Percentiles rank a stretch among this genome's conserved stretches.
phyloP scores from a whole-genome alignment of 225 moss, liverwort and hornwort genomes.

The Thuidium tamariscinum region DNA sequence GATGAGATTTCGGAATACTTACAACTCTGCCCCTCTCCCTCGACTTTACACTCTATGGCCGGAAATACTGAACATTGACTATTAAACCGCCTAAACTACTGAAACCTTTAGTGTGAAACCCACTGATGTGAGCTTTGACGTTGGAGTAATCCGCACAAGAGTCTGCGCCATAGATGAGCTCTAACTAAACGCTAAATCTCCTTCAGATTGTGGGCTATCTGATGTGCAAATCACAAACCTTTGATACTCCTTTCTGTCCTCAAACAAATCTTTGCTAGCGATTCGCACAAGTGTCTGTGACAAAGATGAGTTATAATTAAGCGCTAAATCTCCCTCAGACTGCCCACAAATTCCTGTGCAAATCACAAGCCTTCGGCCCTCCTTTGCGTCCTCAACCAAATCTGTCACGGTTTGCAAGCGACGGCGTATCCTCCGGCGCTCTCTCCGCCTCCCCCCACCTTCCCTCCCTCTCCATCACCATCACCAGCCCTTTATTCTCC shows the following conservation, averaged over 20 bases:
- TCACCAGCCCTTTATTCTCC: slow-evolving; percentile 25
- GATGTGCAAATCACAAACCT: not conserved
- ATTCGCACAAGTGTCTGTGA: not conserved
- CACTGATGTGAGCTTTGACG: not conserved
- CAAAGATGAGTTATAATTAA: too few species aligned
- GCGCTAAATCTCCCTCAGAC: not conserved
- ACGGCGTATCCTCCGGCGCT: not conserved
- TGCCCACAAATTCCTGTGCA: not conserved
- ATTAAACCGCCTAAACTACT: not conserved
- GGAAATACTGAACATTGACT: not conserved
- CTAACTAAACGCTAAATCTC: not conserved
- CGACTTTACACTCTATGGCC: not conserved
- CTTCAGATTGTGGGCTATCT: not conserved
- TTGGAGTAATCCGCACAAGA: not conserved
- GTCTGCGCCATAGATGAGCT: not conserved
- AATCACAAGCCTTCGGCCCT: not conserved
- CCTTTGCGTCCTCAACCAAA: not conserved
- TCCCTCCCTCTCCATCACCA: not conserved
- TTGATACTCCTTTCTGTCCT: not conserved
- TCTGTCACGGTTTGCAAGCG: slow-evolving; percentile 8
- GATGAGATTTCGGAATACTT: not conserved
- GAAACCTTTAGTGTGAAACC: not conserved
- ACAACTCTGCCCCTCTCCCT: not conserved
- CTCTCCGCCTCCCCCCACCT: slow-evolving; percentile 20
- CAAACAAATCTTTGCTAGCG: not conserved